phyloP scores from a whole-genome alignment of 2,329 filamentous ascomycete genomes.

The Sporothrix inflata region DNA sequence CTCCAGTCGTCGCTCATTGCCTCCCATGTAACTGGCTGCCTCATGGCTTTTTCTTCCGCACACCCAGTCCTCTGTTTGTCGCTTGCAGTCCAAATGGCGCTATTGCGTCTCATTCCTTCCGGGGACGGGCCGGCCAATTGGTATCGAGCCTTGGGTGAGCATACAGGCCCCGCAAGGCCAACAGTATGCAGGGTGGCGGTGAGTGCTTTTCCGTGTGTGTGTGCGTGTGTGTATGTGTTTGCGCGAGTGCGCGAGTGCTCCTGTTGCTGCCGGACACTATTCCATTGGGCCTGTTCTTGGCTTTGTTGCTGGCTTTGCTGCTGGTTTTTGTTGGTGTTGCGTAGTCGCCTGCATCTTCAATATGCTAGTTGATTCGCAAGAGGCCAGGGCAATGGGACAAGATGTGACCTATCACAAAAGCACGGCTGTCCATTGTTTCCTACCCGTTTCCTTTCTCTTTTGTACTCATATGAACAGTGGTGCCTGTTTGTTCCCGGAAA shows the following conservation, averaged over 20 bases:
- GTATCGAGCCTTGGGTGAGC: not conserved
- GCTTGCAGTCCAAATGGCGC: not conserved
- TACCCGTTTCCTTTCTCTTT: not conserved
- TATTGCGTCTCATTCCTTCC: not conserved
- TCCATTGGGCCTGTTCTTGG: not conserved
- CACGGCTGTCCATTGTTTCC: not conserved
- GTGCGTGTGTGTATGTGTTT: not conserved
- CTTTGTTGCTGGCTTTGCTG: not conserved
- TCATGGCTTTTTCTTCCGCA: not conserved
- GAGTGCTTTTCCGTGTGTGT: conserved; percentile 34
- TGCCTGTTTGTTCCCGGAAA: not conserved
- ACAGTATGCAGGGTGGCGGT: conserved; percentile 6
- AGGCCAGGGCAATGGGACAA: not conserved
- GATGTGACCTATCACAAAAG: conserved; percentile 19
- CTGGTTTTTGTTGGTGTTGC: not conserved
- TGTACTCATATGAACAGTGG: too few relatives aligned
- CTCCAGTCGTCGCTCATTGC: too few relatives aligned
- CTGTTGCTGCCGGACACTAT: not conserved
- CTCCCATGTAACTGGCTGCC: too few relatives aligned
- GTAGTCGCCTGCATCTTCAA: not conserved
- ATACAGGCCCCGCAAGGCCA: not conserved
- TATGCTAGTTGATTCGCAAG: not conserved
- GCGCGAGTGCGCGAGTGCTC: not conserved
- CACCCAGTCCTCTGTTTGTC: not conserved
- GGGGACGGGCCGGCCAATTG: conserved; percentile 12